phyloP scores from a whole-genome alignment of 768 basidiomycete species.

The Gelatoporia subvermispora region DNA sequence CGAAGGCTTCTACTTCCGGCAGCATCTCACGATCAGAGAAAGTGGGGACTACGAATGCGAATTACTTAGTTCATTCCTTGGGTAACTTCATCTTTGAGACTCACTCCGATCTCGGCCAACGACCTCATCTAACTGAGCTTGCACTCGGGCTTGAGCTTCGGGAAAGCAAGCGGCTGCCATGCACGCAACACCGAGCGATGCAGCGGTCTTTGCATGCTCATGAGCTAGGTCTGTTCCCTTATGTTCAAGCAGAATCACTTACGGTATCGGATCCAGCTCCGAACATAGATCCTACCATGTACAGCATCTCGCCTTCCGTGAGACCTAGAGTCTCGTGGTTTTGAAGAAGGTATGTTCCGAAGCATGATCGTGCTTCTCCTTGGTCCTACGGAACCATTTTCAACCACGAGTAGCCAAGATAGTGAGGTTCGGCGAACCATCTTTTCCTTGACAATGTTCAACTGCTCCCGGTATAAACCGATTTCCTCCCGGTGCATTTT shows the following conservation, averaged over 20 bases:
- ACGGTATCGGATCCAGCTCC: conserved; percentile 39
- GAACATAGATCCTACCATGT: conserved; percentile 38
- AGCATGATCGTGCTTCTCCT: conserved; percentile 25
- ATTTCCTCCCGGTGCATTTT: conserved; percentile 45
- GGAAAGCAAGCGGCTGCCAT: conserved; percentile 36
- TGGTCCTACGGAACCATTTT: conserved; percentile 13
- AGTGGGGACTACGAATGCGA: conserved; percentile 26
- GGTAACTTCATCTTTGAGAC: conserved; percentile 1
- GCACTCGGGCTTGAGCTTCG: conserved; percentile 28
- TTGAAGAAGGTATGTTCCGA: conserved; percentile 33
- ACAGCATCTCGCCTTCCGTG: conserved; percentile 31
- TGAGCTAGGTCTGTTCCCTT: too few species aligned
- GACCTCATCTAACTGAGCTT: conserved; percentile 33
- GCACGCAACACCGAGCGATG: conserved; percentile 22
- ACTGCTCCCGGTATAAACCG: conserved; percentile 25
- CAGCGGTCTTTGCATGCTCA: conserved; percentile 23
- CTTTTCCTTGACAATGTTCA: conserved; percentile 16
- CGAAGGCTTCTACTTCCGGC: conserved; percentile 35
- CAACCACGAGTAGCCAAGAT: not conserved
- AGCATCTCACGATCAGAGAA: conserved; percentile 34
- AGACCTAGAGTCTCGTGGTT: conserved; percentile 27
- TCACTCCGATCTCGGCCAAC: conserved; percentile 31
- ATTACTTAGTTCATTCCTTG: too few species aligned
- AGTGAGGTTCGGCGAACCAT: not conserved
- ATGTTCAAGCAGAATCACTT: not conserved